Base-by-base conservation (phyloP, 73 alveolate genomes). In the Paramecium sonneborni region DNA sequence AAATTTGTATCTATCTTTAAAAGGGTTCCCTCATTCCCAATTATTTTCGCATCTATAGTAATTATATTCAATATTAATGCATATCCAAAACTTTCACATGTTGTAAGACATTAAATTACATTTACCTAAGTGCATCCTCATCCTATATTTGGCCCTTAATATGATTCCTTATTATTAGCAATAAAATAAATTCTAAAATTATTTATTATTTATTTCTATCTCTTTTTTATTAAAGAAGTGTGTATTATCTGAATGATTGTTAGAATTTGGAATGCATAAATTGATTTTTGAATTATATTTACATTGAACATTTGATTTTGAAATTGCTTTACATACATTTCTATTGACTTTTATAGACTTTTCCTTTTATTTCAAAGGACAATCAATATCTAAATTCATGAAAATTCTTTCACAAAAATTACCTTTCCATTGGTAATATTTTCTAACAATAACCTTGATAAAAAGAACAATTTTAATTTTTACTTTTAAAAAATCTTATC, bases 371-470 rank as follows among this genome's bases (percentile, higher is more conserved):
- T 62, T 14, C 24, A 62, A 26, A 0, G 86, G 55, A 38, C 86
- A 72, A 35, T 32, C 21, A n/a, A 35, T 9, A 38, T 72, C 86
- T 72, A 32, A 20, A 34, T 32, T 72, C 6, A 72, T 72, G 8
- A 37, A 34, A 9, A 72, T 14, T 28, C 58, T 30, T 34, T 11
- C 38, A 18, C 86, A 72, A 8, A 5, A 2, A 34, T 3, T 34
- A 10, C 52, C 48, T 32, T 72, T 38, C 86, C 86, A 72, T 72
- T 72, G 12, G 20, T 62, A 72, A 72, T 14, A 72, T 72, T 72
- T 2, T 28, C 32, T 72, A 72, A 20, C 86, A 72, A 32, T 5
- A 32, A 3, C 57, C 57, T 10, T 15, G 2, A 72, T 15, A 35
- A 72, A 34, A 72, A 35, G 57, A 12, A n/a, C 86, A 72, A 62